Conservation (phyloP, 2,329 filamentous ascomycete genomes). For the Penicillium sp. region DNA sequence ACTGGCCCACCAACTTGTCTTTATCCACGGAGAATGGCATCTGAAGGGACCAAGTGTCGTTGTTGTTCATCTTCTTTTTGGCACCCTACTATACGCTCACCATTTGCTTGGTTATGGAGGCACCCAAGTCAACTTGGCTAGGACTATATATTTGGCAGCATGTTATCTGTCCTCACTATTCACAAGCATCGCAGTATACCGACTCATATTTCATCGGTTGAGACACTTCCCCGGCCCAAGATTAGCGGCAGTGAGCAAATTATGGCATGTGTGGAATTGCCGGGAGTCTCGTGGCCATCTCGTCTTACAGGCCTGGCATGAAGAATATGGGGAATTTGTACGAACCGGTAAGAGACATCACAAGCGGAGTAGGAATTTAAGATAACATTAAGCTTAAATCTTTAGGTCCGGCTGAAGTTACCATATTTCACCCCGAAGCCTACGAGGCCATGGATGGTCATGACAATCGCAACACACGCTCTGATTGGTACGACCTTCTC, state of each 20-base stretch:
- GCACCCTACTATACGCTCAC: background rate
- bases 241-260: background rate
- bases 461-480: slow-evolving; percentile 6
- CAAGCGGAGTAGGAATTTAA: background rate
- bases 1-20: background rate
- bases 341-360: background rate
- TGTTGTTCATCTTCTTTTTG: background rate
- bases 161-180: background rate
- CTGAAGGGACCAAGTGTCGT: background rate
- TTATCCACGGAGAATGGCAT: slow-evolving; percentile 12
- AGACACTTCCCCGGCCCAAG: slow-evolving; percentile 2
- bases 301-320: background rate
- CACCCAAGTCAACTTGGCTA: background rate
- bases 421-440: slow-evolving; percentile 7
- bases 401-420: slow-evolving; percentile 9
- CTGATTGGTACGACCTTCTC: slow-evolving; percentile 12
- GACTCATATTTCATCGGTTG: slow-evolving; percentile 3
- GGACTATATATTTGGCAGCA: background rate
- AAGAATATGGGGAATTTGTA: slow-evolving; percentile 1
- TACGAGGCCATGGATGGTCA: slow-evolving; percentile 12
- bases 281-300: slow-evolving; percentile 4
- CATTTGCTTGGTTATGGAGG: background rate
- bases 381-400: background rate
- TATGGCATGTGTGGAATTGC: slow-evolving; percentile 10
- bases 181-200: background rate